A percentile compares a stretch with the other conserved stretches of the same genome.
Conservation (phyloP, 257 asterid species). For the Solanum paucissectum region DNA sequence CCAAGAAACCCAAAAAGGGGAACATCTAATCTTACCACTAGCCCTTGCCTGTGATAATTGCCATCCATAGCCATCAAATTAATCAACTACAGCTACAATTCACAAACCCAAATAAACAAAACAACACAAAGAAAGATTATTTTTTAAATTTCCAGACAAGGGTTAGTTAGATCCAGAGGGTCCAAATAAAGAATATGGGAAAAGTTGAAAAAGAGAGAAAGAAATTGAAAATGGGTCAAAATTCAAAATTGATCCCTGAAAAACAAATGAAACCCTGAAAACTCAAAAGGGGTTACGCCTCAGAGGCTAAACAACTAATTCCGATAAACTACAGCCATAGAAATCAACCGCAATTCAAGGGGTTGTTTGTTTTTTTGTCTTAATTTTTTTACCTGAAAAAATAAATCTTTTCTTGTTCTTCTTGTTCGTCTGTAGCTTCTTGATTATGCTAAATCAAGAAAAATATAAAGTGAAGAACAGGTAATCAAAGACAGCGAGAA, state of each 20-base stretch:
- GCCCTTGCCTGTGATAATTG: not conserved
- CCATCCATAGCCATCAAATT: not conserved
- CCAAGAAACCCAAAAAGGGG: not conserved
- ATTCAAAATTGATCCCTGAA: not conserved
- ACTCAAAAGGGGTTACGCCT: not conserved
- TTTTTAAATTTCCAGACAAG: not conserved
- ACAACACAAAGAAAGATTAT: not conserved
- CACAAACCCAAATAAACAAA: not conserved
- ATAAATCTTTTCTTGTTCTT: not conserved
- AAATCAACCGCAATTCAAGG: not conserved
- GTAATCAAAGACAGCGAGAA: not conserved
- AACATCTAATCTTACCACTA: not conserved
- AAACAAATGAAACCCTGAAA: not conserved
- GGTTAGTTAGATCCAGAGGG: conserved; percentile 4
- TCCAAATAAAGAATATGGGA: not conserved
- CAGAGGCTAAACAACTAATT: not conserved
- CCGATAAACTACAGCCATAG: not conserved
- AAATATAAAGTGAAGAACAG: not conserved
- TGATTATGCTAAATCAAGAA: not conserved
- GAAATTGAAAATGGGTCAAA: not conserved
- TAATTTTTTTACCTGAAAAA: not conserved
- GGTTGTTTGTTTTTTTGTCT: not conserved
- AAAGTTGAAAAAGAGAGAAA: not conserved
- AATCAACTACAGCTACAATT: not conserved
- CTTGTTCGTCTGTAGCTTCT: not conserved